These are phyloP conservation scores for Pyrenochaeta sp. DNA, from an alignment of 2,329 filamentous ascomycete genomes.

Conservation along the genomic window DNA sequence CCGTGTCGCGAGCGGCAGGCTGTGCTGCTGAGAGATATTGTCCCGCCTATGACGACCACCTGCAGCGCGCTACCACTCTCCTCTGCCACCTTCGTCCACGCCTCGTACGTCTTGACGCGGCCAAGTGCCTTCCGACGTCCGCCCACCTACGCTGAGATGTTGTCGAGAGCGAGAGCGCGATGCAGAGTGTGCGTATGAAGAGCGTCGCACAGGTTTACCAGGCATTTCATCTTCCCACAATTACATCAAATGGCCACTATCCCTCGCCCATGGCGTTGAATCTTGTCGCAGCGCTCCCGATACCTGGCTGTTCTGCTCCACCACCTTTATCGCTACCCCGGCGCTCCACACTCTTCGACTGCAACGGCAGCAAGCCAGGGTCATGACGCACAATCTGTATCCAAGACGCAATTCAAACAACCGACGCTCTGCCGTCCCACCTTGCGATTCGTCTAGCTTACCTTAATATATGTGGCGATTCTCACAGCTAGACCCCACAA, in stretches of 20 bases:
- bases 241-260: no score
- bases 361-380: conserved; percentile 1
- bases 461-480: no score
- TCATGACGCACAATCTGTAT: conserved; percentile 2
- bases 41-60: conserved; percentile 26
- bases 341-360: neutral
- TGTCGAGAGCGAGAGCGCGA: neutral
- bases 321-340: neutral
- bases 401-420: neutral
- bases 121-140: conserved; percentile 2
- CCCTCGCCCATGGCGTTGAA: no score
- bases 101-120: conserved; percentile 2
- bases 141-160: neutral
- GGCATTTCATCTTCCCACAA: neutral
- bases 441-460: no score
- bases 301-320: neutral
- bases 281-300: neutral
- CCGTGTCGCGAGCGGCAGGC: conserved; percentile 13
- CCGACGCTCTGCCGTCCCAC: no score
- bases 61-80: conserved; percentile 25
- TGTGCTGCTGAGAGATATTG: conserved; percentile 8
- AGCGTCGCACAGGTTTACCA: neutral
- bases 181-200: neutral
- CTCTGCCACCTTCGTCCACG: conserved; percentile 8
- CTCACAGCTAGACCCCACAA: no score